phyloP scores from a whole-genome alignment of 2,329 filamentous ascomycete genomes.

The Cyphellophora europaea region DNA sequence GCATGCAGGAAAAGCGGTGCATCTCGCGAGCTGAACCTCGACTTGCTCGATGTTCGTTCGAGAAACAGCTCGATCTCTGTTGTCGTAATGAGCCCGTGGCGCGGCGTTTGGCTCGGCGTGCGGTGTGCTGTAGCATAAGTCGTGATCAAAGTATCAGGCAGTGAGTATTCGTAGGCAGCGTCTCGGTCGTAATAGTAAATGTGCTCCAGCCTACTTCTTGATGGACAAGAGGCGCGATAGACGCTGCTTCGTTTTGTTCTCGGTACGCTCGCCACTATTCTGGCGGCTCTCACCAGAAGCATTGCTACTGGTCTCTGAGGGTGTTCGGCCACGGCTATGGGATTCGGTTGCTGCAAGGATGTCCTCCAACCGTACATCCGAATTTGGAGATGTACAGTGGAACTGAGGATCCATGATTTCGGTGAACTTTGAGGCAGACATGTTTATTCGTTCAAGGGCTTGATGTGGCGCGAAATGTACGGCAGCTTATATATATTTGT shows the following conservation, averaged over 20 bases:
- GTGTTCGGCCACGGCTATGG: constrained; percentile 18
- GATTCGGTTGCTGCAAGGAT: constrained; percentile 30
- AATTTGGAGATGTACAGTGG: constrained; percentile 25
- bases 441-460: constrained; percentile 20
- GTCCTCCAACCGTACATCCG: constrained; percentile 33
- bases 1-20: too few relatives aligned
- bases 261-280: constrained; percentile 7
- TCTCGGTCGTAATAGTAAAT: too few relatives aligned
- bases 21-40: too few relatives aligned
- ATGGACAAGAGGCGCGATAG: constrained; percentile 10
- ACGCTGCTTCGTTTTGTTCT: constrained; percentile 12
- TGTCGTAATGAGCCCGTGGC: too few relatives aligned
- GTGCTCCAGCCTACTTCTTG: too few relatives aligned
- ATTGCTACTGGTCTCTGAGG: constrained; percentile 26
- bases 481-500: constrained; percentile 1
- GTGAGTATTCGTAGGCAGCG: too few relatives aligned
- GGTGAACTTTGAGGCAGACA: constrained; percentile 30
- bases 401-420: constrained; percentile 32
- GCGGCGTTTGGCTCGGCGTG: too few relatives aligned
- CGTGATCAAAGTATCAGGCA: too few relatives aligned
- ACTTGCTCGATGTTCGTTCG: too few relatives aligned
- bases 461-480: constrained; percentile 2
- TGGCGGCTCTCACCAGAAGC: constrained; percentile 21
- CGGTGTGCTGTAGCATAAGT: too few relatives aligned
- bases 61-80: too few relatives aligned